Evolutionary conservation across 805 yeast species (phyloP).

Genomic region (Metschnikowia lachancei): DNA sequence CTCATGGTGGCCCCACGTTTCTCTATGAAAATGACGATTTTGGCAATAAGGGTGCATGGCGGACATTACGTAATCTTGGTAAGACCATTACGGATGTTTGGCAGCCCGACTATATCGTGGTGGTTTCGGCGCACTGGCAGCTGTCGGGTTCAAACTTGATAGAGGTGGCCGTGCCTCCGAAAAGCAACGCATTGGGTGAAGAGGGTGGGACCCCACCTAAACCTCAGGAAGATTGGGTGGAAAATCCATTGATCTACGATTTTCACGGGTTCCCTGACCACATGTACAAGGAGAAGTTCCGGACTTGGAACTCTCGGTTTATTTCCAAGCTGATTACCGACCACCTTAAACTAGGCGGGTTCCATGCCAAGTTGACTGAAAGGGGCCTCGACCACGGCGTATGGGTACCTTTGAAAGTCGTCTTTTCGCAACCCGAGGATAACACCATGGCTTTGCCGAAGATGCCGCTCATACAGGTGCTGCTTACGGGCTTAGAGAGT

Average conservation of each 20-base stretch:
- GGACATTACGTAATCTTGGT: slow-evolving; percentile 50
- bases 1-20: slow-evolving; percentile 87
- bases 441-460: slow-evolving; percentile 37
- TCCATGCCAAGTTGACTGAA: slow-evolving; percentile 42
- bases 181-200: slow-evolving; percentile 1
- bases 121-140: slow-evolving; percentile 81
- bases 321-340: slow-evolving; percentile 46
- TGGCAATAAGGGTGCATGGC: slow-evolving; percentile 65
- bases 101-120: slow-evolving; percentile 64
- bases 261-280: slow-evolving; percentile 68
- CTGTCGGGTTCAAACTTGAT: slow-evolving; percentile 38
- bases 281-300: slow-evolving; percentile 64
- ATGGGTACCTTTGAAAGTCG: slow-evolving; percentile 78
- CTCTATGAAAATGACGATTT: slow-evolving; percentile 50
- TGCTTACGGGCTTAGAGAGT: slow-evolving; percentile 39
- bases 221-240: slow-evolving; percentile 26
- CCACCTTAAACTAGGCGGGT: slow-evolving; percentile 41
- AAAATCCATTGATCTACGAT: slow-evolving; percentile 64
- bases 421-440: slow-evolving; percentile 35
- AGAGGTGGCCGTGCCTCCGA: slow-evolving; percentile 48
- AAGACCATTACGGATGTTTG: slow-evolving; percentile 42
- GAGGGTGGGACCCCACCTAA: not conserved
- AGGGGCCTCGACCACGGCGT: slow-evolving; percentile 82
- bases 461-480: slow-evolving; percentile 50
- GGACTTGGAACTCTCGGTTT: slow-evolving; percentile 41